Conservation (phyloP, 306 rosid species). For the Quercus gilva region DNA sequence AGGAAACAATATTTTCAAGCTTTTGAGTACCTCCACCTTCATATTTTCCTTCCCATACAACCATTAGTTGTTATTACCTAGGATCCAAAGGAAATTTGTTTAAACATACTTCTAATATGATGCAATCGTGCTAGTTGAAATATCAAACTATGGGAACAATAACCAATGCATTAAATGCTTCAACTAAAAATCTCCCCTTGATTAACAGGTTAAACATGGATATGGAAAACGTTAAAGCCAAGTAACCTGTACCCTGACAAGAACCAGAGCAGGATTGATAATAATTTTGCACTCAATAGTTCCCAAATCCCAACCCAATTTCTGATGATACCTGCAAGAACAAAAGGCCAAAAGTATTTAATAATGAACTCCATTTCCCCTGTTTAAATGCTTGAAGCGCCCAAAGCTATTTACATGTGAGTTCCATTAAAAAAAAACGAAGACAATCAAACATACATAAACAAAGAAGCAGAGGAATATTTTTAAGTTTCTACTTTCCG, state of each 20-base stretch:
- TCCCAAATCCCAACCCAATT: not conserved
- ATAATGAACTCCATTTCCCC: not conserved
- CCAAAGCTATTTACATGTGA: not conserved
- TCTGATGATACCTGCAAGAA: constrained; percentile 28
- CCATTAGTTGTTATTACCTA: not conserved
- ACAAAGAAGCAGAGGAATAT: not conserved
- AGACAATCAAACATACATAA: not conserved
- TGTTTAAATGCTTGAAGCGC: not conserved
- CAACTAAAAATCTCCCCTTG: not conserved
- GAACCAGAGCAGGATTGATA: constrained; percentile 7
- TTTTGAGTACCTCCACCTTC: not conserved
- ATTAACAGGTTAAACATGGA: not conserved
- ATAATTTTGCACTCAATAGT: constrained; percentile 1
- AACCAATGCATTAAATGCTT: not conserved
- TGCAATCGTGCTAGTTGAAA: not conserved
- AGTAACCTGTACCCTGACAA: constrained; percentile 13
- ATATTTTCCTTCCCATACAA: not conserved
- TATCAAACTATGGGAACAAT: not conserved
- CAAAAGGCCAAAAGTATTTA: constrained; percentile 18
- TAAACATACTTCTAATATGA: not conserved
- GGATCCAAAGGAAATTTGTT: not conserved
- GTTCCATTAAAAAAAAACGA: not conserved
- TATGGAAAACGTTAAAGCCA: constrained; percentile 6
- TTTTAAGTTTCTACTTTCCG: not conserved
- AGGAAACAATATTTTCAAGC: not conserved